Evolutionary conservation across 1,284 basidiomycete species (phyloP).

Genomic region (Mycosarcoma maydis): DNA sequence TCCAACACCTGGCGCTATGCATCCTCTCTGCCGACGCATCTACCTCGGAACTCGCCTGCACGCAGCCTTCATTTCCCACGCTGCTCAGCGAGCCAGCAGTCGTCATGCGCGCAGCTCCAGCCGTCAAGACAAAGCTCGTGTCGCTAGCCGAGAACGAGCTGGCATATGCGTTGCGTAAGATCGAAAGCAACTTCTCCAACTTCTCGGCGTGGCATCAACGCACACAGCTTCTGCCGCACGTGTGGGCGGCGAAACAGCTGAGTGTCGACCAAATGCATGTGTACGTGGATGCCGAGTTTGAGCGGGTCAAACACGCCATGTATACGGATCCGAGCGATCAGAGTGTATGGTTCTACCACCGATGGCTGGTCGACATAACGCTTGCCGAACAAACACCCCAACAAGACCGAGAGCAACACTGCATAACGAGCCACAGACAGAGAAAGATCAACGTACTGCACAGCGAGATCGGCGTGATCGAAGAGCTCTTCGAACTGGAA

Average conservation of each 20-base stretch:
- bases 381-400: not conserved
- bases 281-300: constrained; percentile 77
- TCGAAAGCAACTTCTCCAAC: constrained; percentile 93
- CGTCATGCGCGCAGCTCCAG: not conserved
- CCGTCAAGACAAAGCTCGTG: constrained; percentile 16
- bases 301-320: constrained; percentile 89
- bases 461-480: constrained; percentile 81
- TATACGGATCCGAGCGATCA: constrained; percentile 97
- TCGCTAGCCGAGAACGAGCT: constrained; percentile 51
- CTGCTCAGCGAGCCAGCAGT: constrained; percentile 10
- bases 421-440: too few relatives aligned
- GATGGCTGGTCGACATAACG: constrained; percentile 82
- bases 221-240: constrained; percentile 78
- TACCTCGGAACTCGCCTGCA: not conserved
- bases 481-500: constrained; percentile 87
- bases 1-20: constrained; percentile 46
- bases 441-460: constrained; percentile 11
- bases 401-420: too few relatives aligned
- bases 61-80: constrained; percentile 9
- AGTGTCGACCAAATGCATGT: constrained; percentile 66
- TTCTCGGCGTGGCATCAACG: constrained; percentile 99
- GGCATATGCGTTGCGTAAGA: constrained; percentile 79
- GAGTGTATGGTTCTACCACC: constrained; percentile 97
- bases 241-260: constrained; percentile 72
- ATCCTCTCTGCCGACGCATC: constrained; percentile 8